Evolutionary conservation across 1,284 basidiomycete species (phyloP).

Genomic region (Pyrrhoderma noxium): DNA sequence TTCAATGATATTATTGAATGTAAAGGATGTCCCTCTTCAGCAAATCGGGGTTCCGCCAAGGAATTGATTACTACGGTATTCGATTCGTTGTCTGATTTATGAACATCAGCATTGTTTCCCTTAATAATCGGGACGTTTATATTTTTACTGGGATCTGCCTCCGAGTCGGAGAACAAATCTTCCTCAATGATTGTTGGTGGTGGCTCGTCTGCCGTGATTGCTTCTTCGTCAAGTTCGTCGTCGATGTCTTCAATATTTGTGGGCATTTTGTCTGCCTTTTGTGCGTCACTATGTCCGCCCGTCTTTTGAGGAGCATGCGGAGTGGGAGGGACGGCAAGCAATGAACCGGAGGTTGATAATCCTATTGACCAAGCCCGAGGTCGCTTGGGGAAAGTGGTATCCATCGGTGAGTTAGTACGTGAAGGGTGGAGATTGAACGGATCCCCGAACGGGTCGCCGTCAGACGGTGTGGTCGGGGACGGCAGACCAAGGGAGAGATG

Average conservation of each 20-base stretch:
- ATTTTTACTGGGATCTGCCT: not conserved
- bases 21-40: conserved; percentile 14
- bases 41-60: conserved; percentile 3
- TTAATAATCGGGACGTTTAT: not conserved
- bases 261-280: not conserved
- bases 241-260: not conserved
- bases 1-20: conserved; percentile 11
- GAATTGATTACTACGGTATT: not conserved
- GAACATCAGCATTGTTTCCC: not conserved
- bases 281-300: not conserved
- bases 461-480: not conserved
- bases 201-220: conserved; percentile 1
- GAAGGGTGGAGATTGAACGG: conserved; percentile 11
- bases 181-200: conserved; percentile 6
- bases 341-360: not conserved
- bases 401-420: conserved; percentile 8
- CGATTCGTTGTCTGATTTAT: not conserved
- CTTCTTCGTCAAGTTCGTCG: not conserved
- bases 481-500: conserved; percentile 5
- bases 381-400: conserved; percentile 8
- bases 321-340: not conserved
- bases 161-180: conserved; percentile 12
- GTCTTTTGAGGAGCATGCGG: not conserved
- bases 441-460: conserved; percentile 4
- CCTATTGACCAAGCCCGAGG: conserved; percentile 7